Base-by-base conservation (phyloP, 2,329 filamentous ascomycete species). In the Huntiella moniliformis region DNA sequence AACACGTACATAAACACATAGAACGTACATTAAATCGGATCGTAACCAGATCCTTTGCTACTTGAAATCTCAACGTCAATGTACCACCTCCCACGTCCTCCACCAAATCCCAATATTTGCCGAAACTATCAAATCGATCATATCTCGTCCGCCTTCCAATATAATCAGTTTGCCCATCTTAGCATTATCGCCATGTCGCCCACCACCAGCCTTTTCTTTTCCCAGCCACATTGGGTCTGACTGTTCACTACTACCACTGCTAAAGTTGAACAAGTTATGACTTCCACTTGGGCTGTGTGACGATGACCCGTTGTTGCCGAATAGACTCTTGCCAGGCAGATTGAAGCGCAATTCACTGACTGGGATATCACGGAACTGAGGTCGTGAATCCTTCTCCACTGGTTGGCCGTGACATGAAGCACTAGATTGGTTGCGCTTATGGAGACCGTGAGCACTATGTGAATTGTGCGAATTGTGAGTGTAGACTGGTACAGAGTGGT, bases 151-250 rank as follows among this genome's bases (percentile, higher is more conserved):
- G 55, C 93, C 87, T 47, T 88, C 77, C 54, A 86, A 75, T 34
- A 98, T 71, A 44, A 96, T 85, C 44, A 98, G 65, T 62, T 96
- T 98, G 0, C 88, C 91, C 54, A 98, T 65, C 64, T 98, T 98
- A 3, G 85, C 87, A 55, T 83, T 75, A 59, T 83, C 86, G 0
- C 88, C 88, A 38, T 79, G 72, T 56, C 82, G 80, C 0, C 88
- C 88, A 16, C 88, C 88, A 1, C 88, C 88, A 0, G 87, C 87
- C 47, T 73, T 74, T 60, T 96, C 88, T 52, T 74, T 74, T 1
- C 86, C 88, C 0, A 95, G 67, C 91, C 88, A 82, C 45, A 88
- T 65, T 0, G 63, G 61, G 3, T 59, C 61, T 3, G 58, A 51
- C 2, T 54, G 54, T 36, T 57, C 61, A 6, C 64, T 61, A 3